Evolutionary conservation across 768 basidiomycete genomes (phyloP).

Genomic region (Lactarius sanguifluus): DNA sequence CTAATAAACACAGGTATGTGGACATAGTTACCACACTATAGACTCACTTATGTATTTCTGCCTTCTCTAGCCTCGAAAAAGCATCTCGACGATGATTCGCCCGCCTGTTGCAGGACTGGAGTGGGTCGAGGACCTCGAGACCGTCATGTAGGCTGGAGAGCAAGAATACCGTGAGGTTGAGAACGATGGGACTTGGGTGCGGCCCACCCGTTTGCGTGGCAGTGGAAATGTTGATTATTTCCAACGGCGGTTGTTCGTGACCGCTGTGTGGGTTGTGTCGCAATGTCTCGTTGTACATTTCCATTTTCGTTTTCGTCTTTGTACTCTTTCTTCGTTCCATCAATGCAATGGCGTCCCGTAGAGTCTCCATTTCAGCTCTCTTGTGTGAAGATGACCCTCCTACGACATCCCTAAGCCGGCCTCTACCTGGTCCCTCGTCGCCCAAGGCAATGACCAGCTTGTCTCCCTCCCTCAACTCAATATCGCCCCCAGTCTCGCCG

Average conservation of each 20-base stretch:
- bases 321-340: constrained; percentile 22
- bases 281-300: constrained; percentile 91
- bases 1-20: constrained; percentile 66
- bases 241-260: constrained; percentile 62
- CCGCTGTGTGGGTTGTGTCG: constrained; percentile 65
- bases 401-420: constrained; percentile 5
- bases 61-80: constrained; percentile 61
- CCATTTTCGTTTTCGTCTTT: constrained; percentile 22
- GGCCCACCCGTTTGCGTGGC: constrained; percentile 47
- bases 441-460: constrained; percentile 13
- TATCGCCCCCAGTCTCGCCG: constrained; percentile 27
- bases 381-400: constrained; percentile 50
- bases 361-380: constrained; percentile 75
- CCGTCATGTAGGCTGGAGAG: constrained; percentile 84
- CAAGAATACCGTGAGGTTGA: constrained; percentile 36
- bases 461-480: constrained; percentile 4
- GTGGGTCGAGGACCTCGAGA: constrained; percentile 86
- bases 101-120: constrained; percentile 65
- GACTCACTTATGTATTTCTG: constrained; percentile 29
- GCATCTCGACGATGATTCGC: constrained; percentile 86
- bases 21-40: neutral
- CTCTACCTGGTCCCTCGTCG: constrained; percentile 7
- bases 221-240: constrained; percentile 37
- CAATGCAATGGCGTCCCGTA: constrained; percentile 56
- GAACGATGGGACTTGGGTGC: constrained; percentile 89